These are phyloP conservation scores for Emericellopsis terricola DNA, from an alignment of 495 filamentous ascomycete species.

Conservation along the genomic window DNA sequence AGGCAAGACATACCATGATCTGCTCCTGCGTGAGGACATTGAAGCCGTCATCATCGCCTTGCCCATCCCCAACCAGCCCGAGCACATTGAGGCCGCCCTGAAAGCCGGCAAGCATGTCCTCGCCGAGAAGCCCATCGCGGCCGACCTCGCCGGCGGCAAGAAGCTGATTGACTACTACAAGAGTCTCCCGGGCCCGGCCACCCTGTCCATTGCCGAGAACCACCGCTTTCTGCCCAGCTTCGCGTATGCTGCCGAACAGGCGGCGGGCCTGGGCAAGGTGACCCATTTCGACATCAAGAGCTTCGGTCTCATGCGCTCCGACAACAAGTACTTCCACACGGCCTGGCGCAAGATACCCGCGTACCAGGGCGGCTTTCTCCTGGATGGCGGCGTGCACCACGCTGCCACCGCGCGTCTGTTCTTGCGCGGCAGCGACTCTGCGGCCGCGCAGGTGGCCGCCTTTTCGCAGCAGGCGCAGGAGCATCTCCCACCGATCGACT, in stretches of 20 bases:
- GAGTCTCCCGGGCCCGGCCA: constrained; percentile 25
- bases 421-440: constrained; percentile 29
- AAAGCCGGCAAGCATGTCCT: constrained; percentile 62
- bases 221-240: constrained; percentile 47
- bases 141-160: constrained; percentile 40
- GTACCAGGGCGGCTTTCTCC: constrained; percentile 61
- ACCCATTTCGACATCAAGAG: constrained; percentile 40
- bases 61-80: constrained; percentile 39
- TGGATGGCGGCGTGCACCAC: constrained; percentile 64
- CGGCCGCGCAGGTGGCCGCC: constrained; percentile 32
- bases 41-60: constrained; percentile 52
- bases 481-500: constrained; percentile 60
- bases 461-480: constrained; percentile 37
- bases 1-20: constrained; percentile 35
- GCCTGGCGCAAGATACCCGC: constrained; percentile 53
- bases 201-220: constrained; percentile 60
- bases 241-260: constrained; percentile 34
- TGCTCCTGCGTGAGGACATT: constrained; percentile 49
- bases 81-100: constrained; percentile 41
- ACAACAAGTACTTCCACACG: constrained; percentile 30
- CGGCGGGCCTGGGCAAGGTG: constrained; percentile 42
- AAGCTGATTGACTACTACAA: constrained; percentile 46
- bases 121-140: constrained; percentile 68
- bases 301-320: constrained; percentile 27
- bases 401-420: constrained; percentile 44